Evolutionary conservation across 2,329 filamentous ascomycete genomes (phyloP), one percentile per base, ranked within the genome.

Genomic region (Diplodia sapinea): DNA sequence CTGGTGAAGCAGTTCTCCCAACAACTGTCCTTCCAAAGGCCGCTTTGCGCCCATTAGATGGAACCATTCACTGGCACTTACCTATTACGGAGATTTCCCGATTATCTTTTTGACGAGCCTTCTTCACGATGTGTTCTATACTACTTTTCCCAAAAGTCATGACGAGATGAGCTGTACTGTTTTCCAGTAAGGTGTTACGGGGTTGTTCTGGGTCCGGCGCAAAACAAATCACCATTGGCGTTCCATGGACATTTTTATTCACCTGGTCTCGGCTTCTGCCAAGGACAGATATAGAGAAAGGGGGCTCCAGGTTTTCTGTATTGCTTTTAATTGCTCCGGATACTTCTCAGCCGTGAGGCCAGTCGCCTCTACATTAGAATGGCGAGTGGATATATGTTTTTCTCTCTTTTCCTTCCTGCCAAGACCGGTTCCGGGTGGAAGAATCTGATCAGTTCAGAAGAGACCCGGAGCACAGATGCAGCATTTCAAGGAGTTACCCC

Each of bases 21-120:
- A 13, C 65, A 67, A 26, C 75, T 79, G 51, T 79, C 76, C 23
- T 79, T 79, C 73, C 77, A 79, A 74, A 75, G 72, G 31, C 77
- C 77, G 68, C 75, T 79, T 29, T 76, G 76, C 69, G 77, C 78
- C 52, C 78, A 78, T 72, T 79, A 77, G 71, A 52, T 55, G 47
- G 52, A 54, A 40, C 40, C 56, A 62, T 38, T 54, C 29, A 56
- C 29, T 65, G 49, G 50, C 56, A 20, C 26, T 47, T 43, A 59
- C 54, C 38, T 51, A 47, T 57, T 54, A 62, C 55, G 71, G 70
- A 73, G 57, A 26, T 63, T 59, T 70, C 68, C 65, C 70, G 26
- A 57, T 43, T 51, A 54, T 69, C 67, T 70, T 20, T 47, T 47
- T 73, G 73, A 69, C 17, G 59, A 63, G 71, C 57, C 72, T 76